Percentiles rank a stretch among this genome's conserved stretches.
Evolutionary conservation across 2,329 filamentous ascomycete genomes (phyloP).

Genomic region (Fulvia fulva): DNA sequence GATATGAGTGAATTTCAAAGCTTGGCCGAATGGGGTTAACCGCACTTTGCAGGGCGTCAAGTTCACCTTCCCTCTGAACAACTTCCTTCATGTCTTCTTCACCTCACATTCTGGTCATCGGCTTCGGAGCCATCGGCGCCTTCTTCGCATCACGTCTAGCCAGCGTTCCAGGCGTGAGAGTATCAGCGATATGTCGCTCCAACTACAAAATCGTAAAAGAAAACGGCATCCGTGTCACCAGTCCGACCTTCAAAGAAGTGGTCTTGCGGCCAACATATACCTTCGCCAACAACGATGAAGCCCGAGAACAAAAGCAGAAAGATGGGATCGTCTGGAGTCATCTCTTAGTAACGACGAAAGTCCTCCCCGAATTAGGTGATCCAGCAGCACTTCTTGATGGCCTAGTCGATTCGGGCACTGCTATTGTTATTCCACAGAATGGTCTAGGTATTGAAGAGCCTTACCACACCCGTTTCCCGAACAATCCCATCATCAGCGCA

Average conservation of each 20-base stretch:
- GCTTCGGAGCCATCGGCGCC: constrained; percentile 67
- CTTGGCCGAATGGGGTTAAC: neutral
- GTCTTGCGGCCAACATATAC: constrained; percentile 58
- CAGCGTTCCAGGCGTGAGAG: constrained; percentile 47
- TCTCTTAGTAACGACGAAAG: constrained; percentile 67
- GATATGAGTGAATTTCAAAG: neutral
- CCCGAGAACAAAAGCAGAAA: constrained; percentile 37
- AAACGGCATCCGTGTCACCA: constrained; percentile 61
- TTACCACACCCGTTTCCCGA: constrained; percentile 59
- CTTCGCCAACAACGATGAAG: constrained; percentile 60
- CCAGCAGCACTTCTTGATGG: constrained; percentile 60
- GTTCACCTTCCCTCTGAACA: neutral
- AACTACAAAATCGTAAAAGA: constrained; percentile 63
- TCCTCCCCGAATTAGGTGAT: constrained; percentile 61
- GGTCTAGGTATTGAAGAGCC: constrained; percentile 67
- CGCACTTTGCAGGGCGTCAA: neutral
- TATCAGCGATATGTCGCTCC: constrained; percentile 69
- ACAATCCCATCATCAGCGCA: constrained; percentile 59
- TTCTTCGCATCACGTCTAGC: constrained; percentile 69
- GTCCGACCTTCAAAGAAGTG: constrained; percentile 65
- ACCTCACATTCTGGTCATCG: constrained; percentile 60
- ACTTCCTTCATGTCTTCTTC: constrained; percentile 3
- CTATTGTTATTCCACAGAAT: constrained; percentile 67
- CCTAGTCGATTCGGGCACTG: constrained; percentile 52
- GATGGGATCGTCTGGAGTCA: constrained; percentile 54